These are phyloP conservation scores for Keithomyces neogunnii DNA, from an alignment of 2,329 filamentous ascomycete species.

Conservation along the genomic window DNA sequence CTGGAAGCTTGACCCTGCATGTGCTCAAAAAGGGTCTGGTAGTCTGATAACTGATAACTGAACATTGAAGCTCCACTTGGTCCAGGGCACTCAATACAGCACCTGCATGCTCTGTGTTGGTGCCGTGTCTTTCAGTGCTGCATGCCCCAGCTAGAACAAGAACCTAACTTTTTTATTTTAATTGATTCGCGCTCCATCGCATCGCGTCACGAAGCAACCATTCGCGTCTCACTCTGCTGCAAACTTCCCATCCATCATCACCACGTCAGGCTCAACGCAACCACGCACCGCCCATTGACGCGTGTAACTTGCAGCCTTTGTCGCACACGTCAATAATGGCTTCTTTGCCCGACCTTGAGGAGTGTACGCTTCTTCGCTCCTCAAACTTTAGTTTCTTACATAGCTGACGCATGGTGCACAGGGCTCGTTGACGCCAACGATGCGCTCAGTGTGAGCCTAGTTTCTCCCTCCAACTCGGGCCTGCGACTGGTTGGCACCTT, in stretches of 20 bases:
- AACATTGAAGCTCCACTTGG: too few relatives aligned
- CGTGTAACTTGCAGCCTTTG: background rate
- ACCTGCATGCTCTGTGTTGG: too few relatives aligned
- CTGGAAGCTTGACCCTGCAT: background rate
- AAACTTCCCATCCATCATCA: conserved; percentile 2
- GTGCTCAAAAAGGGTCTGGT: too few relatives aligned
- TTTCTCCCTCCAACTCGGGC: conserved; percentile 38
- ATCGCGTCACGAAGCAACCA: background rate
- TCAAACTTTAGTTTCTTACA: background rate
- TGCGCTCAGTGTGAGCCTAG: conserved; percentile 52
- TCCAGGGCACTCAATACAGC: too few relatives aligned
- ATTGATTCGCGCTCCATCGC: conserved; percentile 17
- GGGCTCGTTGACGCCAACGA: conserved; percentile 55
- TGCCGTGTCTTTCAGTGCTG: too few relatives aligned
- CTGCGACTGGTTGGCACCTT: conserved; percentile 59
- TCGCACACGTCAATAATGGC: conserved; percentile 16
- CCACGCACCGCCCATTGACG: background rate
- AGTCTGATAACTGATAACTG: too few relatives aligned
- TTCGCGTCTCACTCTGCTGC: conserved; percentile 7
- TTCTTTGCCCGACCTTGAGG: conserved; percentile 20
- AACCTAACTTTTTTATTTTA: conserved; percentile 4
- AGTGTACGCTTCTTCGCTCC: conserved; percentile 19
- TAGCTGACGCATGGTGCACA: conserved; percentile 15
- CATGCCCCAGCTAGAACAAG: too few relatives aligned
- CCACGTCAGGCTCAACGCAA: background rate